These are phyloP conservation scores for Dothistroma septosporum DNA, from an alignment of 2,329 filamentous ascomycete genomes.

Conservation along the genomic window DNA sequence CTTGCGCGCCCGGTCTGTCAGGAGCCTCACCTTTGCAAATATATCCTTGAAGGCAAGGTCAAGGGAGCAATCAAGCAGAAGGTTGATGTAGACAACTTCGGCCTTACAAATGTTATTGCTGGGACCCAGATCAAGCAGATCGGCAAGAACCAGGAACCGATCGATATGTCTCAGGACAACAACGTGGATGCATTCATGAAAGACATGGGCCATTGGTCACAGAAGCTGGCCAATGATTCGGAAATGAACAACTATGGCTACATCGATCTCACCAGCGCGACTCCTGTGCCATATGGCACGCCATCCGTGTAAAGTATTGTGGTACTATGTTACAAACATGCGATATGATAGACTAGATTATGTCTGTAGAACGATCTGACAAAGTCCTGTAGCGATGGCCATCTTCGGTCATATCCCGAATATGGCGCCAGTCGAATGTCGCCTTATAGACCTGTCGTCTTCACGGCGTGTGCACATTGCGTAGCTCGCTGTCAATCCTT, in stretches of 20 bases:
- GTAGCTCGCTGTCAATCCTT: too few species aligned
- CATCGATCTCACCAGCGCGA: constrained; percentile 40
- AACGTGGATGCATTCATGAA: constrained; percentile 48
- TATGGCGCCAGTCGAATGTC: too few species aligned
- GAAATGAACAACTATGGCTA: constrained; percentile 23
- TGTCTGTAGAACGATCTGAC: background rate
- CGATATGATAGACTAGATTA: background rate
- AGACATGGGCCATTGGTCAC: constrained; percentile 45
- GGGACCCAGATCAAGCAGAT: constrained; percentile 52
- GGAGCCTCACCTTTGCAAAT: constrained; percentile 46
- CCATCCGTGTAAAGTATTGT: constrained; percentile 9
- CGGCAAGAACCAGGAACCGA: constrained; percentile 51
- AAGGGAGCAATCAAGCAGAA: constrained; percentile 46
- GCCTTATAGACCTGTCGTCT: too few species aligned
- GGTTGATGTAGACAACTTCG: constrained; percentile 51
- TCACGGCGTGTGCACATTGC: too few species aligned
- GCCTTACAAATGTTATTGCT: constrained; percentile 43
- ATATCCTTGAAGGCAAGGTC: constrained; percentile 46
- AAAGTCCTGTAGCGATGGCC: too few species aligned
- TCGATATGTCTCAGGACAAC: constrained; percentile 48
- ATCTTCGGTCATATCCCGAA: too few species aligned
- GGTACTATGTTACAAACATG: background rate
- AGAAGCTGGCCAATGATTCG: constrained; percentile 23
- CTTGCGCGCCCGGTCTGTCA: constrained; percentile 53
- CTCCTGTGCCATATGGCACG: constrained; percentile 38